Evolutionary conservation across 441 rosid species (phyloP), one percentile per base, ranked within the genome.

Genomic region (Manihot esculenta): DNA sequence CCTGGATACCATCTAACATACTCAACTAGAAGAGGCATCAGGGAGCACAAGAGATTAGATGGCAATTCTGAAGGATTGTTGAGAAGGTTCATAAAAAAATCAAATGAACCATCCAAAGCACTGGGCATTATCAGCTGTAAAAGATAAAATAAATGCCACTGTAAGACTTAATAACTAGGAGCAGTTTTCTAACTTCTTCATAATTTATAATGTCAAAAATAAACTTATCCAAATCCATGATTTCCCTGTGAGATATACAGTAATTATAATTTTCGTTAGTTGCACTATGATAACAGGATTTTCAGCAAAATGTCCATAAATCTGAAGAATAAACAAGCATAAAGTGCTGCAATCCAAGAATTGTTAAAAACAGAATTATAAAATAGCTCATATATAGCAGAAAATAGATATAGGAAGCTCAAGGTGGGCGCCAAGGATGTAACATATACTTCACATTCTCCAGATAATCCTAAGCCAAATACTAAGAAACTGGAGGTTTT

Each of bases 71-170:
- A 77, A 79, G 89, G 82, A 70, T 78, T 78, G 74, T 73, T 83
- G 72, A 89, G 80, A 82, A 83, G 77, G 80, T 86, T 88, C 82
- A 87, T 76, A 75, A 91, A 88, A 85, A 90, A 83, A 38, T 96
- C 97, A 83, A 91, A 89, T 2, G 93, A 87, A 72, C 97, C 97
- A 78, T 96, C 98, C 80, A 91, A 80, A 66, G 76, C 84, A 71
- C 83, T 77, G 20, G 86, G 98, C 78, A 85, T 73, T 30, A 73
- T 68, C 79, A 79, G 83, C 99, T 96, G 95, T 87, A 88, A 66
- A 79, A 79, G 69, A 75, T 58, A 68, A 82, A 77, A 74, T 35
- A 63, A 76, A 50, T 62, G 53, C 18, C 49, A 76, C 49, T 30
- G 23, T 66, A 70, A 79, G 54, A 79, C 23, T 41, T 38, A 68